Percentiles rank a stretch among this genome's conserved stretches.
phyloP scores from a whole-genome alignment of 202 grass and related monocot genomes.

The Alloteropsis angusta region DNA sequence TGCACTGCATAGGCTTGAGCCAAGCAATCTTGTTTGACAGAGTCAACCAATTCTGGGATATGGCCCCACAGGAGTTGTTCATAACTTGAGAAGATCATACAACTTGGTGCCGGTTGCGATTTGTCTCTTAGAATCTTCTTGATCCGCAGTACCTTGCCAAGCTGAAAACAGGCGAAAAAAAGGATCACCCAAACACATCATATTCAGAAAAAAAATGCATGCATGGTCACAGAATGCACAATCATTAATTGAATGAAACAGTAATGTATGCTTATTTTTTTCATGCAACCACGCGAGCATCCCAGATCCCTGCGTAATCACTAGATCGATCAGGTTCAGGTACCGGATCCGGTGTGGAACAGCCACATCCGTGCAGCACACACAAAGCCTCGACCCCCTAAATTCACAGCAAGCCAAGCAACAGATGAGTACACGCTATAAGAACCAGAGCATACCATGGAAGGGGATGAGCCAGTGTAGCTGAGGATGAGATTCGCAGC shows the following conservation, averaged over 20 bases:
- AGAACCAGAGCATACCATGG: conserved; percentile 48
- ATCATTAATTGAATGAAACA: not conserved
- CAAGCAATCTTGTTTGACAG: conserved; percentile 52
- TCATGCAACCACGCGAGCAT: not conserved
- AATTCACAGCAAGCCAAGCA: not conserved
- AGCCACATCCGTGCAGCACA: not conserved
- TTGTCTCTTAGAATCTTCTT: conserved; percentile 57
- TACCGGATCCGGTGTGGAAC: not conserved
- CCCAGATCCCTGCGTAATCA: not conserved
- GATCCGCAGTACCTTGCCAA: conserved; percentile 77
- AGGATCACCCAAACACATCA: not conserved
- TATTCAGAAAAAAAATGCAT: not conserved
- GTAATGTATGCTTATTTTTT: not conserved
- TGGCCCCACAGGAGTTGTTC: conserved; percentile 70
- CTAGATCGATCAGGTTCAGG: not conserved
- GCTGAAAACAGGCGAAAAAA: conserved; percentile 35
- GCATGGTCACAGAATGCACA: not conserved
- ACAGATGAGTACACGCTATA: not conserved
- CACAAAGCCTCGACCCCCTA: not conserved
- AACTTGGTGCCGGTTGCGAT: conserved; percentile 26
- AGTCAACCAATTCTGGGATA: conserved; percentile 49
- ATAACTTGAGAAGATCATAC: conserved; percentile 51
- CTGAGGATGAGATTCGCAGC: conserved; percentile 77
- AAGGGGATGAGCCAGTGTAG: conserved; percentile 55
- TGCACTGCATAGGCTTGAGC: conserved; percentile 50